A percentile compares a stretch with the other conserved stretches of the same genome.
These are phyloP conservation scores for Hypholoma sublateritium DNA, from an alignment of 768 basidiomycete genomes.

Conservation along the genomic window DNA sequence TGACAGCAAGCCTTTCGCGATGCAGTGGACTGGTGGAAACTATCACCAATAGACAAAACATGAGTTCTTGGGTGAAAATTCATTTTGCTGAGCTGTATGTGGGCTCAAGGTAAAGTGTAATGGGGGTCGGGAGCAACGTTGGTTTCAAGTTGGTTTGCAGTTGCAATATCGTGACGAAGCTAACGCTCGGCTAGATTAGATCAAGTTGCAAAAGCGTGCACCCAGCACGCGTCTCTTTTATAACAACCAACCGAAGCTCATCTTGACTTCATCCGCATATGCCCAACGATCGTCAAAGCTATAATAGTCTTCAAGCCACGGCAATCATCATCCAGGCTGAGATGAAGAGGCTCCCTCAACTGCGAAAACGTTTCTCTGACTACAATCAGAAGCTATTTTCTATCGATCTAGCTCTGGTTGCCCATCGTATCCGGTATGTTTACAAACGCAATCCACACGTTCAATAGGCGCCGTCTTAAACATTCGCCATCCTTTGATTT, in stretches of 20 bases:
- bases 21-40: too few species aligned
- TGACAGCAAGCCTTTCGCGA: too few species aligned
- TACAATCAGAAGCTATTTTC: conserved; percentile 9
- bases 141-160: too few species aligned
- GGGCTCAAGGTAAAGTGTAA: too few species aligned
- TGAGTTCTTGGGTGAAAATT: too few species aligned
- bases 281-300: too few species aligned
- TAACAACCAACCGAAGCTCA: neutral
- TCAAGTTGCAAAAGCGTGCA: too few species aligned
- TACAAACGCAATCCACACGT: neutral
- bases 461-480: neutral
- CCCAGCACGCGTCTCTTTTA: neutral
- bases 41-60: too few species aligned
- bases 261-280: too few species aligned
- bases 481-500: neutral
- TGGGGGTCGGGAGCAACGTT: neutral
- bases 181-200: too few species aligned
- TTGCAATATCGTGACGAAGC: too few species aligned
- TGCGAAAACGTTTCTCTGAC: conserved; percentile 11
- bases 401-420: conserved; percentile 13
- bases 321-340: neutral
- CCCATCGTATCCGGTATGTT: conserved; percentile 14
- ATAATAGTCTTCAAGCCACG: neutral
- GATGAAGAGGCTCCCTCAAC: neutral
- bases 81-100: too few species aligned